A percentile compares a stretch with the other conserved stretches of the same genome.
Evolutionary conservation across 1,284 basidiomycete species (phyloP).

Genomic region (Uromyces viciae-fabae): DNA sequence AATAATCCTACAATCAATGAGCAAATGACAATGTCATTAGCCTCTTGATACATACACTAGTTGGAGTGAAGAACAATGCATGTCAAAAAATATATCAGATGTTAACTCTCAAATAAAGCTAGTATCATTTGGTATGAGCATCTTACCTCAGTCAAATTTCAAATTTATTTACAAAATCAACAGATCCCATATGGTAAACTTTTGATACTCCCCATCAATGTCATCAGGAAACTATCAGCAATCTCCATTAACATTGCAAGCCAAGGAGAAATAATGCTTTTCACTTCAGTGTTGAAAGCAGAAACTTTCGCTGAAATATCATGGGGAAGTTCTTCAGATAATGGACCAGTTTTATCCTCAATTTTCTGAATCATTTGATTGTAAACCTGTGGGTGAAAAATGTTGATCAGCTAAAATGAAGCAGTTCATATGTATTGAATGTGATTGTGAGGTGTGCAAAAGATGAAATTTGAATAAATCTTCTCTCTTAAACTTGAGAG

Average conservation of each 20-base stretch:
- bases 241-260: conserved; percentile 99
- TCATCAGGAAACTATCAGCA: conserved; percentile 89
- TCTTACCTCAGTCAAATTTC: conserved; percentile 82
- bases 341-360: conserved; percentile 85
- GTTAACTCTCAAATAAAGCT: background rate
- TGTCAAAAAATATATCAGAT: background rate
- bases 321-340: conserved; percentile 82
- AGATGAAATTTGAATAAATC: background rate
- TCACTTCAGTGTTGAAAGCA: conserved; percentile 84
- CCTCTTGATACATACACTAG: conserved; percentile 95
- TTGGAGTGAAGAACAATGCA: background rate
- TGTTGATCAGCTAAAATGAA: background rate
- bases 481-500: conserved; percentile 82
- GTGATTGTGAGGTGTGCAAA: background rate
- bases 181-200: conserved; percentile 96
- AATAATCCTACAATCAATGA: conserved; percentile 99
- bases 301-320: conserved; percentile 89
- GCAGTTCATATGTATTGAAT: background rate
- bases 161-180: conserved; percentile 99
- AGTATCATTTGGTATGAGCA: background rate
- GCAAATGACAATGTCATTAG: conserved; percentile 93
- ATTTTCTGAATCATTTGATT: conserved; percentile 98
- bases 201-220: conserved; percentile 95
- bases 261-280: conserved; percentile 91
- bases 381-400: conserved; percentile 66